Evolutionary conservation across 2,329 filamentous ascomycete genomes (phyloP).

Genomic region (Teratosphaeria viscida): DNA sequence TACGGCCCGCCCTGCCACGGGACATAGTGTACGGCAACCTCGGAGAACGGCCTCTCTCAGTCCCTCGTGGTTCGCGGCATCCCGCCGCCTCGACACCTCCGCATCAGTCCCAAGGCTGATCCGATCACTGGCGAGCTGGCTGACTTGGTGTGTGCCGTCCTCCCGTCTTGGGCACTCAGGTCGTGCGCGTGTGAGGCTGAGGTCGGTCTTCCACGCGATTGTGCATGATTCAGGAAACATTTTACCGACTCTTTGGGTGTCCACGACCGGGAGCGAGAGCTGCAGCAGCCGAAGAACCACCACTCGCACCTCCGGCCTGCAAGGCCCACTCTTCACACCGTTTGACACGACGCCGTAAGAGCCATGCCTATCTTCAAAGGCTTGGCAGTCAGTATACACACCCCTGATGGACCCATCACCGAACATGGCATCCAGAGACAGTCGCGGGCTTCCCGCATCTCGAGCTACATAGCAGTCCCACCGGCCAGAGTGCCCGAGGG

Average conservation of each 20-base stretch:
- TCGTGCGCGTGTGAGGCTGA: neutral
- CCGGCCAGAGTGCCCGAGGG: conserved; percentile 64
- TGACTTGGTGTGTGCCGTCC: neutral
- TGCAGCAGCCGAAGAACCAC: neutral
- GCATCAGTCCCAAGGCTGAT: neutral
- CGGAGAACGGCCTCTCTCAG: no score
- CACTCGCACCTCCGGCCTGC: neutral
- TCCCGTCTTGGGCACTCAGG: neutral
- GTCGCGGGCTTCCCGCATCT: conserved; percentile 82
- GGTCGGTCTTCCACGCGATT: neutral
- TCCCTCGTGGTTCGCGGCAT: neutral
- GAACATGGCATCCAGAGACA: conserved; percentile 95
- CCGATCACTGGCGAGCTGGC: neutral
- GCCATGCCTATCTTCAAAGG: conserved; percentile 95
- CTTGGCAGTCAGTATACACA: conserved; percentile 95
- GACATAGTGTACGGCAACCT: neutral
- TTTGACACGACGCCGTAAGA: conserved; percentile 16
- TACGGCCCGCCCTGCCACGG: neutral
- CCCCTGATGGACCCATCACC: conserved; percentile 64
- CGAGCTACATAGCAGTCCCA: conserved; percentile 92
- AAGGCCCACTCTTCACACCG: neutral
- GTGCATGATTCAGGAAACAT: neutral
- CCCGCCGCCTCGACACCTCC: neutral
- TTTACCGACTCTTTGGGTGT: neutral
- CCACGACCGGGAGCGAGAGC: neutral